Percentiles rank a stretch among this genome's conserved stretches.
phyloP scores from a whole-genome alignment of 2,329 filamentous ascomycete genomes.

The Lecanosticta acicola region DNA sequence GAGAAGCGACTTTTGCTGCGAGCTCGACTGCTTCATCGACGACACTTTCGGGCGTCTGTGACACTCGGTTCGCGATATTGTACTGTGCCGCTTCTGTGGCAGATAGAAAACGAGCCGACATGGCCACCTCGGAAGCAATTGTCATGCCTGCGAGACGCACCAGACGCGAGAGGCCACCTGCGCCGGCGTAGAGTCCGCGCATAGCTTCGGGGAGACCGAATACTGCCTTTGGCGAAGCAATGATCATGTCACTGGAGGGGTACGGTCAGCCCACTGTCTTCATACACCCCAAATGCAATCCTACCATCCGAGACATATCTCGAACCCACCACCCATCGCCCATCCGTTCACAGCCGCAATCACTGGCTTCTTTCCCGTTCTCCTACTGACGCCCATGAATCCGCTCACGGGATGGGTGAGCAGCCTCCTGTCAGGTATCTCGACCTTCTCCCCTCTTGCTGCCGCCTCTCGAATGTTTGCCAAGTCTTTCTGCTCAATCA shows the following conservation, averaged over 20 bases:
- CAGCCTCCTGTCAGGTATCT: conserved; percentile 20
- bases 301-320: conserved; percentile 49
- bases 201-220: conserved; percentile 52
- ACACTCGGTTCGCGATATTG: conserved; percentile 39
- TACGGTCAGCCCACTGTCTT: neutral
- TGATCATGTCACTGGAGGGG: conserved; percentile 42
- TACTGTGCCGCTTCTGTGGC: conserved; percentile 42
- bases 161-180: conserved; percentile 48
- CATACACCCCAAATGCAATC: neutral
- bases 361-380: conserved; percentile 56
- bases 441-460: conserved; percentile 20
- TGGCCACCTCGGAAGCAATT: conserved; percentile 46
- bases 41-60: conserved; percentile 31
- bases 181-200: conserved; percentile 50
- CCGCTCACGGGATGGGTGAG: conserved; percentile 36
- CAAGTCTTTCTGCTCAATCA: conserved; percentile 43
- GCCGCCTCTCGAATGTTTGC: conserved; percentile 18
- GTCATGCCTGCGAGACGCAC: conserved; percentile 47
- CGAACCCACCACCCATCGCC: conserved; percentile 54
- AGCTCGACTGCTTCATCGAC: conserved; percentile 36
- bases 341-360: conserved; percentile 57
- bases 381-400: conserved; percentile 51
- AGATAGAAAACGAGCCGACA: conserved; percentile 43
- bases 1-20: conserved; percentile 33
- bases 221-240: conserved; percentile 47